Base-by-base conservation (phyloP, 2,329 filamentous ascomycete genomes). In the Aspergillus udagawae region DNA sequence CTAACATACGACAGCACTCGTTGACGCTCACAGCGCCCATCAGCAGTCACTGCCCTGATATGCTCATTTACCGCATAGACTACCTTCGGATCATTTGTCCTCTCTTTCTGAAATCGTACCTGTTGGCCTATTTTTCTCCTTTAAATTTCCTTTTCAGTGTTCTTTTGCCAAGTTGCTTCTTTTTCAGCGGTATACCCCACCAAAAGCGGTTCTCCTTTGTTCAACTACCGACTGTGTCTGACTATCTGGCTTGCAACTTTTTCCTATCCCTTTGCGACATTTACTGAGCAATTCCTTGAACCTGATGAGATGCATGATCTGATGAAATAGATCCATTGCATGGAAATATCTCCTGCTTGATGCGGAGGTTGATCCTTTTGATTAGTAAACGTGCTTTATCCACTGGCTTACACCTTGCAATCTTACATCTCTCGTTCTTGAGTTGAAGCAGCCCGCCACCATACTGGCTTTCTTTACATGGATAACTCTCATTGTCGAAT, bases 11-110 rank as follows among this genome's bases (percentile, higher is more conserved):
- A 38, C 58, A 79, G 76, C 75, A 60, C 74, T 79, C 60, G 62
- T 76, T 64, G 67, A 77, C 55, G 76, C 76, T 54, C 73, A 79
- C 66, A 66, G 54, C 47, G 65, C 69, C 47, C 70, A 75, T 54
- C 65, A 68, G 57, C 63, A 68, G 61, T 52, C 55, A 32, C 42
- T 55, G 32, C 56, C 60, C 48, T 50, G 49, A 53, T 59, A 51
- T 54, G 41, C 53, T 53, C 62, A 14, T 54, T 50, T 53, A 53
- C 17, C 49, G 14, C 49, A 51, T 51, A 35, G 17, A 35, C 49
- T 51, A 21, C 17, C 8, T 25, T 35, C 17, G 20, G 9, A 41
- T 51, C 20, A 27, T 5, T 23, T 7, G 14, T 20, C 17, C 44
- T 47, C 12, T 41, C 21, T 9, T 57, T 48, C 10, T 41, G 48